Conservation (phyloP, 2,329 filamentous ascomycete species). For the Pyrenochaeta sp. region DNA sequence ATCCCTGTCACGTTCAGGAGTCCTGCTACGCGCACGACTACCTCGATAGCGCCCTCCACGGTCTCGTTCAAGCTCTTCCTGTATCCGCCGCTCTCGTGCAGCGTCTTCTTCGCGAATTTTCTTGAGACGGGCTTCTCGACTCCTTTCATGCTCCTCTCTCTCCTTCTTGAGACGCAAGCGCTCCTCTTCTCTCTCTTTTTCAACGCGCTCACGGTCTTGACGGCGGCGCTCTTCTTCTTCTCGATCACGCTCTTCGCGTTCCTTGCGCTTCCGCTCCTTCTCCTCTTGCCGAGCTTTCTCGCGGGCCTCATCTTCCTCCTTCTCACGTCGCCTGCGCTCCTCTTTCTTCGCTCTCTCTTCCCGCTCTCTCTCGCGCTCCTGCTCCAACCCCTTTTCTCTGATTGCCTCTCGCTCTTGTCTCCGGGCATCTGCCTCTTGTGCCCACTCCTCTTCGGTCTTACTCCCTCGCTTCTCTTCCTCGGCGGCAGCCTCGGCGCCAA, state of each 20-base stretch:
- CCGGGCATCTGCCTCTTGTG: constrained; percentile 69
- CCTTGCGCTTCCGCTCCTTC: constrained; percentile 52
- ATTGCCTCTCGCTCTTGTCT: constrained; percentile 68
- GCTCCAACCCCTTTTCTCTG: constrained; percentile 67
- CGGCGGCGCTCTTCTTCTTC: constrained; percentile 44
- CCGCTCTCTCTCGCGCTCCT: constrained; percentile 64
- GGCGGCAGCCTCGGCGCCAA: constrained; percentile 73
- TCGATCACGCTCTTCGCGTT: constrained; percentile 40
- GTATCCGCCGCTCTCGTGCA: constrained; percentile 46
- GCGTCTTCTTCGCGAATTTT: constrained; percentile 45
- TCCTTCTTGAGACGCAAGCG: constrained; percentile 57
- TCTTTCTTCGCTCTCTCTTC: constrained; percentile 65
- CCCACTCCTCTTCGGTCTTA: constrained; percentile 79
- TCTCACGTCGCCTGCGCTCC: constrained; percentile 61
- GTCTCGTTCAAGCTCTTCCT: constrained; percentile 62
- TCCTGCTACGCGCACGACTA: constrained; percentile 37
- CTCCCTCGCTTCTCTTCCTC: constrained; percentile 71
- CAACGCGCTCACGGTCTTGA: constrained; percentile 38
- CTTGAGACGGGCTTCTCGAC: constrained; percentile 56
- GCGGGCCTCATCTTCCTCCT: constrained; percentile 54
- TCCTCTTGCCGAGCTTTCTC: constrained; percentile 58
- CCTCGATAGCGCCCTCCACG: constrained; percentile 51
- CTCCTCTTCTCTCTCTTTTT: constrained; percentile 60
- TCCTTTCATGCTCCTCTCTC: constrained; percentile 50
- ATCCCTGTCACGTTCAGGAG: constrained; percentile 34